Conservation (phyloP, 1,139 yeast genomes). For the Entelexis paramagnoliae region DNA sequence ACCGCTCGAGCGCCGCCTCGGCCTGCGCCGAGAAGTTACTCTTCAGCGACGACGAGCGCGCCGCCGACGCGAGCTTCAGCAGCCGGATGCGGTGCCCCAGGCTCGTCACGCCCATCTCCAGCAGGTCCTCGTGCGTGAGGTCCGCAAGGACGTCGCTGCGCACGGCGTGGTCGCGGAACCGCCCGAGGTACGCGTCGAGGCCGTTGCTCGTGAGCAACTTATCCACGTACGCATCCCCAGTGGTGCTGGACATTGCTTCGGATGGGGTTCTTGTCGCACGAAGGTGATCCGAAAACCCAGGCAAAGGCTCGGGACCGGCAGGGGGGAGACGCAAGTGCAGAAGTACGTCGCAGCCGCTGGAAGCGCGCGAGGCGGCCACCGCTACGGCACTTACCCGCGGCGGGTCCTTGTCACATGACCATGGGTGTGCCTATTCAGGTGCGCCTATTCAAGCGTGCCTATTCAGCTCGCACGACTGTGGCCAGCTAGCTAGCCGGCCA, state of each 20-base stretch:
- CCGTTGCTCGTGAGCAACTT: conserved; percentile 6
- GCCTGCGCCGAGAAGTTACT: background rate
- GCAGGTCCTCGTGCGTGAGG: conserved; percentile 33
- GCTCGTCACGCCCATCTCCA: conserved; percentile 34
- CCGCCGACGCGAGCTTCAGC: conserved; percentile 26
- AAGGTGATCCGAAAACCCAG: too few relatives aligned
- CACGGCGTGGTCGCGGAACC: conserved; percentile 32
- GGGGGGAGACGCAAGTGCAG: too few relatives aligned
- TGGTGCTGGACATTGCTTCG: background rate
- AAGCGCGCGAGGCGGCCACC: too few relatives aligned
- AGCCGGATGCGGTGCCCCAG: conserved; percentile 37
- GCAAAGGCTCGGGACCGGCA: too few relatives aligned
- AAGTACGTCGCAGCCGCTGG: too few relatives aligned
- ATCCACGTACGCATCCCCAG: conserved; percentile 1
- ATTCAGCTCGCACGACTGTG: too few relatives aligned
- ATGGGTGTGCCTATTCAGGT: too few relatives aligned
- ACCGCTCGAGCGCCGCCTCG: too few relatives aligned
- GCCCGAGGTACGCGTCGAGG: conserved; percentile 24
- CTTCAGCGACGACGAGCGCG: conserved; percentile 22
- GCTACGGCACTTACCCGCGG: too few relatives aligned
- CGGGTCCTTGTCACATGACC: too few relatives aligned
- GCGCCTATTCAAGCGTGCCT: too few relatives aligned
- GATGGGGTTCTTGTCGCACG: background rate
- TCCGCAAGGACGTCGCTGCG: conserved; percentile 36
- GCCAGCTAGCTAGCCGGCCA: too few relatives aligned